Conservation (phyloP, 148 eudicot genomes). For the Camellia japonica region DNA sequence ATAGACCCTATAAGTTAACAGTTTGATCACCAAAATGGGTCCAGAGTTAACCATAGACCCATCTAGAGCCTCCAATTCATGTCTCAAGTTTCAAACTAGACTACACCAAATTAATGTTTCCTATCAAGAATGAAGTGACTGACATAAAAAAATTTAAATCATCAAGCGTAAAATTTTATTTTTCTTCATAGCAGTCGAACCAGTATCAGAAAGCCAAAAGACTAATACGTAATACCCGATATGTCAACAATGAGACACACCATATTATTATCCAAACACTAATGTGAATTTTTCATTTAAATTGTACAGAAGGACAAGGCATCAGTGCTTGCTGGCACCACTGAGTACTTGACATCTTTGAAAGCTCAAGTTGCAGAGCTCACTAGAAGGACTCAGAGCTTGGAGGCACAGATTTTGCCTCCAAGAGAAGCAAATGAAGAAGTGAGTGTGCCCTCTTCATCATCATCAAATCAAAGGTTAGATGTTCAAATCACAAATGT, state of each 20-base stretch:
- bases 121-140: too few relatives aligned
- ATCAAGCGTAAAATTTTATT: too few relatives aligned
- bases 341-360: conserved; percentile 56
- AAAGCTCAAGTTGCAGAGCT: conserved; percentile 61
- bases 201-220: too few relatives aligned
- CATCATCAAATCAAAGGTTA: conserved; percentile 24
- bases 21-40: too few relatives aligned
- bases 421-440: conserved; percentile 6
- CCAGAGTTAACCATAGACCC: too few relatives aligned
- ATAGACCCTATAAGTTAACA: too few relatives aligned
- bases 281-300: not conserved
- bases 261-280: not conserved
- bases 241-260: not conserved
- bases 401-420: conserved; percentile 41
- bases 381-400: conserved; percentile 29
- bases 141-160: too few relatives aligned
- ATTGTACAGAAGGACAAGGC: conserved; percentile 77
- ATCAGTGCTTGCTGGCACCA: conserved; percentile 57
- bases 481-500: conserved; percentile 34
- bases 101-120: too few relatives aligned
- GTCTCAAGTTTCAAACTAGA: too few relatives aligned
- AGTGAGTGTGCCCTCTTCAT: too few relatives aligned
- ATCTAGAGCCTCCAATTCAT: too few relatives aligned
- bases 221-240: not conserved
- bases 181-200: too few relatives aligned